Base-by-base conservation (phyloP, 164 flowering plant species). In the Annona cherimola region DNA sequence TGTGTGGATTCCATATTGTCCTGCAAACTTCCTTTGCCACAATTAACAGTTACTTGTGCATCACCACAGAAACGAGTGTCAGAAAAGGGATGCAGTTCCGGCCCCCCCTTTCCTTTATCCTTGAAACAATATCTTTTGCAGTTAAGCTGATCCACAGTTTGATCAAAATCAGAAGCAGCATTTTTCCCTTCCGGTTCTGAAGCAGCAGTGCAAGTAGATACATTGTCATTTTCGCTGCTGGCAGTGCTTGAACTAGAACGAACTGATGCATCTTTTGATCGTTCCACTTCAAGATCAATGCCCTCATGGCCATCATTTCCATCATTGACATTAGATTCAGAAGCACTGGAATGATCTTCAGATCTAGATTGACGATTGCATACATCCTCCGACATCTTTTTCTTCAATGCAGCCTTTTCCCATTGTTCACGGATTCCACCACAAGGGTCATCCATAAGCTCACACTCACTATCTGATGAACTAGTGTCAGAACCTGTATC, bases 381-480 rank as follows among this genome's bases (percentile, higher is more conserved):
- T 5, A 41, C 41, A 59, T 71, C 79, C 50, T 57, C 71, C 57
- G 40, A 45, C 6, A 18, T 42, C 74, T 77, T 87, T 76, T 80
- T 87, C 80, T 63, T 87, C 4, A 68, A 65, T 41, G 76, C 83
- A 75, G 96, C 93, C 68, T 80, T 86, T 79, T 87, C 88, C 98
- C 97, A 92, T 70, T 81, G 82, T 64, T 88, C 88, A 61, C 84
- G 90, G 64, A 90, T 76, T 71, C 79, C 71, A 8, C 84, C 91
- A 12, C 61, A 77, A 69, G 87, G 79, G 72, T 77, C 87, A 68
- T 84, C 92, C 84, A 90, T 76, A 42, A 89, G 7, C 76, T 92
- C 97, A 85, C 90, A 87, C 74, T 83, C 91, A 77, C 81, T 81
- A 16, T 83, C 91, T 20, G 88, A 83, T 66, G 84, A 83, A 72